Percentiles rank a stretch among this genome's conserved stretches.
Conservation (phyloP, 1,284 basidiomycete genomes). For the Microbotryum silenes-acaulis region DNA sequence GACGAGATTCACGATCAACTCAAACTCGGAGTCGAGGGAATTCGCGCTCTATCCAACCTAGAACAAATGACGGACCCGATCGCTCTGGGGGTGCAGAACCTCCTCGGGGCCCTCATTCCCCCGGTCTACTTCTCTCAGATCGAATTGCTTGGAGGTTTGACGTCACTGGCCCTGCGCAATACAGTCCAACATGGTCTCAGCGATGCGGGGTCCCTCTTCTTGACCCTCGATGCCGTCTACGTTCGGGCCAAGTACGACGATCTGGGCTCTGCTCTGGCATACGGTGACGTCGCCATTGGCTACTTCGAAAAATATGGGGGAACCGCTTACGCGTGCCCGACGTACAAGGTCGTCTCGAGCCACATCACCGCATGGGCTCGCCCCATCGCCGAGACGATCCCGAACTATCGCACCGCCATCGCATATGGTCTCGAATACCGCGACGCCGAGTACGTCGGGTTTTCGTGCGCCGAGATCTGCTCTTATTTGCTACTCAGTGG, state of each 20-base stretch:
- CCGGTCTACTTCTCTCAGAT: slow-evolving; percentile 30
- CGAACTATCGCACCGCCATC: slow-evolving; percentile 12
- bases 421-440: slow-evolving; percentile 23
- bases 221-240: slow-evolving; percentile 26
- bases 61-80: slow-evolving; percentile 4
- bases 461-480: slow-evolving; percentile 22
- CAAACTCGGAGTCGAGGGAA: neutral
- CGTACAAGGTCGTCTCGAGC: slow-evolving; percentile 27
- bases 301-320: slow-evolving; percentile 24
- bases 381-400: slow-evolving; percentile 11
- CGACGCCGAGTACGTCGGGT: slow-evolving; percentile 28
- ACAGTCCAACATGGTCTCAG: slow-evolving; percentile 17
- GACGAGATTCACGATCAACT: slow-evolving; percentile 1
- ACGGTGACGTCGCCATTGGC: slow-evolving; percentile 18
- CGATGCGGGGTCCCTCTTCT: slow-evolving; percentile 21
- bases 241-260: slow-evolving; percentile 12
- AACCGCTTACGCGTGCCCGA: slow-evolving; percentile 23
- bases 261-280: slow-evolving; percentile 5
- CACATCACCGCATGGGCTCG: slow-evolving; percentile 21
- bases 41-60: slow-evolving; percentile 6
- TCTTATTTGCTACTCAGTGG: slow-evolving; percentile 10
- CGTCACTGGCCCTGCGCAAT: slow-evolving; percentile 13
- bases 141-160: slow-evolving; percentile 24
- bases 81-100: slow-evolving; percentile 14
- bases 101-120: slow-evolving; percentile 23